phyloP scores from a whole-genome alignment of 2,329 filamentous ascomycete species.

The Lecanosticta acicola region DNA sequence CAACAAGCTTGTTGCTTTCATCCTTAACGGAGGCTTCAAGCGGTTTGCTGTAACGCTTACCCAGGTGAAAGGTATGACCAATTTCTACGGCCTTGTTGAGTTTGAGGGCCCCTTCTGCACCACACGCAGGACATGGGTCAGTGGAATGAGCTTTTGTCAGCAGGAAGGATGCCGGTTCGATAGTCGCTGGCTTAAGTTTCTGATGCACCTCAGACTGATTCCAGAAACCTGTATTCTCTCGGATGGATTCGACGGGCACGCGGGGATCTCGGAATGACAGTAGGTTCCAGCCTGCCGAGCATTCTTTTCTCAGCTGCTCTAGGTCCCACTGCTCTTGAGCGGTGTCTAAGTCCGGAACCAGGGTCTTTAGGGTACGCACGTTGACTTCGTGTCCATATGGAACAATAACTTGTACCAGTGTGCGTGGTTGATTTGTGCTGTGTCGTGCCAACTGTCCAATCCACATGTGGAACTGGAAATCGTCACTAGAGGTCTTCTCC shows the following conservation, averaged over 20 bases:
- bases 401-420: slow-evolving; percentile 60
- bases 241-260: slow-evolving; percentile 7
- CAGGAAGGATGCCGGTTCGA: slow-evolving; percentile 44
- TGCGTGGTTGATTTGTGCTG: slow-evolving; percentile 31
- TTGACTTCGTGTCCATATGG: slow-evolving; percentile 42
- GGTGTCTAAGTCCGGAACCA: slow-evolving; percentile 64
- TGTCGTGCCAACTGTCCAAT: neutral
- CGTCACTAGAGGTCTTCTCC: neutral
- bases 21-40: slow-evolving; percentile 58
- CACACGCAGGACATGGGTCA: slow-evolving; percentile 69
- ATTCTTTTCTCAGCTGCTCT: neutral
- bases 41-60: slow-evolving; percentile 76
- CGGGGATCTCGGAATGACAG: slow-evolving; percentile 13
- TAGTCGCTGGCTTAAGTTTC: neutral
- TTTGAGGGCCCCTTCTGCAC: slow-evolving; percentile 51
- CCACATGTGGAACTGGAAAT: slow-evolving; percentile 11
- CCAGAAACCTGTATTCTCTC: slow-evolving; percentile 2
- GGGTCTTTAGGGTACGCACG: slow-evolving; percentile 59
- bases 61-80: slow-evolving; percentile 91
- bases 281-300: too few relatives aligned
- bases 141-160: slow-evolving; percentile 61
- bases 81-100: slow-evolving; percentile 76
- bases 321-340: slow-evolving; percentile 35
- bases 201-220: neutral
- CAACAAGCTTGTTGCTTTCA: slow-evolving; percentile 39